Base-by-base conservation (phyloP, 106 monocot genomes). In the Posidonia australis region DNA sequence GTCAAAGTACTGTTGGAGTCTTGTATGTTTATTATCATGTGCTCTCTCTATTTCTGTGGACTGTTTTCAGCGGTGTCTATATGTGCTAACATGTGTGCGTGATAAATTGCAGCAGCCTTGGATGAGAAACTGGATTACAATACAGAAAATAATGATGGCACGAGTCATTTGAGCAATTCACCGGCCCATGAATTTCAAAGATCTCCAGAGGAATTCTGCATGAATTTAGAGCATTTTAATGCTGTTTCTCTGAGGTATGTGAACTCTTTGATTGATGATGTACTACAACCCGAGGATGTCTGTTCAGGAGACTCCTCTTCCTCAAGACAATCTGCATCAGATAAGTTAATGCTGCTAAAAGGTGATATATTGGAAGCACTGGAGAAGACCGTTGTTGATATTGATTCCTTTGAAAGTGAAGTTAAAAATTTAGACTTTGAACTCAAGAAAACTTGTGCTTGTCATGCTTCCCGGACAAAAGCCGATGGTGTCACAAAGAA, bases 371-470 rank as follows among this genome's bases (percentile, higher is more conserved):
- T 79, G 41, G 82, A 84, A 63, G 81, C 79, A 70, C 54, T 94
- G 58, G 94, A 94, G 67, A 92, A 82, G 72, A 90, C 86, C 19
- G 93, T 89, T 63, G 69, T 36, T 73, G 93, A 89, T 61, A 86
- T 94, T 76, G 93, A 94, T 62, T 78, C 63, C n/a, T 65, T 80
- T 46, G 94, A 94, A 66, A 82, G 65, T 60, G 80, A 86, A 69
- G 72, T 94, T 2, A 94, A 79, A 54, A 62, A 72, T 36, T 46
- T 92, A 23, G 44, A 71, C 65, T 21, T 17, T 28, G 27, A 58
- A 16, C 16, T 25, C 4, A 29, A 58, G 13, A 16, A 10, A 58
- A 16, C 16, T 12, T 5, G 10, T 14, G 17, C 13, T 28, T 17
- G 14, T 58, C 62, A 69, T 32, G 28, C 3, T 56, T 55, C 68